Percentiles rank a stretch among this genome's conserved stretches.
Conservation (phyloP, 345 rosid genomes). For the Ceriops decandra region DNA sequence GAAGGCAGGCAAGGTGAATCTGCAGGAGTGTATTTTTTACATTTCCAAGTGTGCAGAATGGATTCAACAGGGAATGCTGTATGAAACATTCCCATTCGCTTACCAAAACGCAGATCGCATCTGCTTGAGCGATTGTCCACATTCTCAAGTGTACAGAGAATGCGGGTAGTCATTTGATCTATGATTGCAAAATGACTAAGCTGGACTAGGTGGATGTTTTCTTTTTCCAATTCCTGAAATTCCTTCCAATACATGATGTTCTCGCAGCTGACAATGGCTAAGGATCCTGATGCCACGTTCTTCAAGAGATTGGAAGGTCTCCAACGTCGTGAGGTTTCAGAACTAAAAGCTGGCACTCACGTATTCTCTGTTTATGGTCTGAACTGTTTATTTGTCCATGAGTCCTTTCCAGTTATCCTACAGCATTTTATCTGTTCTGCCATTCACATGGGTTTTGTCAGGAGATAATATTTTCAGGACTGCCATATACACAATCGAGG, state of each 20-base stretch:
- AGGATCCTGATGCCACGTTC: slow-evolving; percentile 97
- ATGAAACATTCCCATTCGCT: slow-evolving; percentile 20
- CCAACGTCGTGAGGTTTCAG: slow-evolving; percentile 94
- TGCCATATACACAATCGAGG: slow-evolving; percentile 88
- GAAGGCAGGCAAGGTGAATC: slow-evolving; percentile 92
- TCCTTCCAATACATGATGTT: slow-evolving; percentile 8
- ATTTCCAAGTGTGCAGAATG: slow-evolving; percentile 97
- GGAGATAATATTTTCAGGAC: slow-evolving; percentile 95
- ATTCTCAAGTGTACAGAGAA: no score
- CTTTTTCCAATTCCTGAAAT: slow-evolving; percentile 1
- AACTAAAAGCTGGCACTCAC: slow-evolving; percentile 94
- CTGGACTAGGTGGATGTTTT: neutral
- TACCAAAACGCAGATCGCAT: no score
- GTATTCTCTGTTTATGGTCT: slow-evolving; percentile 96
- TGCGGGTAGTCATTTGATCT: no score
- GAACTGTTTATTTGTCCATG: slow-evolving; percentile 20
- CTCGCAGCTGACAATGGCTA: slow-evolving; percentile 86
- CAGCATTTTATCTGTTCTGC: slow-evolving; percentile 13
- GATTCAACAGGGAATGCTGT: slow-evolving; percentile 93
- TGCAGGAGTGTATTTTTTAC: slow-evolving; percentile 96
- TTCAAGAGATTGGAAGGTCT: slow-evolving; percentile 97
- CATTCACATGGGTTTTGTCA: slow-evolving; percentile 31
- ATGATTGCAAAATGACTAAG: no score
- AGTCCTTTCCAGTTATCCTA: slow-evolving; percentile 1
- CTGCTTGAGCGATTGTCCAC: no score